phyloP scores from a whole-genome alignment of 768 basidiomycete species.

The Mycena floridula region DNA sequence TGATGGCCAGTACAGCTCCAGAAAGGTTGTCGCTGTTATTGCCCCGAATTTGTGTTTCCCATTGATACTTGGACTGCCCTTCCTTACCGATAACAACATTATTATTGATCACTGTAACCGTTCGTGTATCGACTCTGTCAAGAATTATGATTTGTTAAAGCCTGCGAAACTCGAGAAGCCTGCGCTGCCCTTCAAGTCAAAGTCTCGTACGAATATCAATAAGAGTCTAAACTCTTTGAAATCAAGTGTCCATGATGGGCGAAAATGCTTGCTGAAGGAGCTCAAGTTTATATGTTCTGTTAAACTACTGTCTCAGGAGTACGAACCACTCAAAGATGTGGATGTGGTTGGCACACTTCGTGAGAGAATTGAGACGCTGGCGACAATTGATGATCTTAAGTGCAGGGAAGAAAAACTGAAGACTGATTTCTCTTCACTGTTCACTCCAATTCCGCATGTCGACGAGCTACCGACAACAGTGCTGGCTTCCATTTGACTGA shows the following conservation, averaged over 20 bases:
- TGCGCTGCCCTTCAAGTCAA: background rate
- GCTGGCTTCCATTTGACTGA: constrained; percentile 12
- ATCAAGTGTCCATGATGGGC: background rate
- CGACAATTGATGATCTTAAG: too few relatives aligned
- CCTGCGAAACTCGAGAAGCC: too few relatives aligned
- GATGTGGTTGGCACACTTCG: too few relatives aligned
- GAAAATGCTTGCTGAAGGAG: background rate
- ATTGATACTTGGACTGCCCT: constrained; percentile 28
- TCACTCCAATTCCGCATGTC: constrained; percentile 16
- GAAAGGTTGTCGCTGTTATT: constrained; percentile 13
- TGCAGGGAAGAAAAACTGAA: constrained; percentile 2
- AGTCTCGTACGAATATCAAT: background rate
- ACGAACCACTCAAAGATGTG: background rate
- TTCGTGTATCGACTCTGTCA: background rate
- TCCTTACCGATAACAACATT: constrained; percentile 27
- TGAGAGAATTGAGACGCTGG: too few relatives aligned
- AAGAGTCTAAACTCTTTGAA: background rate
- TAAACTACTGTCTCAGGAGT: background rate
- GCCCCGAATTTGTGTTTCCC: constrained; percentile 16
- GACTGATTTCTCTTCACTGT: constrained; percentile 8
- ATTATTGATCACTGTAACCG: constrained; percentile 12
- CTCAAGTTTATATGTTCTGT: background rate
- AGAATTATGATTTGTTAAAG: too few relatives aligned
- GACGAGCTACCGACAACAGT: constrained; percentile 15
- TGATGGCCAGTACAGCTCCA: background rate